Evolutionary conservation across 768 basidiomycete genomes (phyloP), one percentile per base, ranked within the genome.

Genomic region (Lactifluus echinatus): DNA sequence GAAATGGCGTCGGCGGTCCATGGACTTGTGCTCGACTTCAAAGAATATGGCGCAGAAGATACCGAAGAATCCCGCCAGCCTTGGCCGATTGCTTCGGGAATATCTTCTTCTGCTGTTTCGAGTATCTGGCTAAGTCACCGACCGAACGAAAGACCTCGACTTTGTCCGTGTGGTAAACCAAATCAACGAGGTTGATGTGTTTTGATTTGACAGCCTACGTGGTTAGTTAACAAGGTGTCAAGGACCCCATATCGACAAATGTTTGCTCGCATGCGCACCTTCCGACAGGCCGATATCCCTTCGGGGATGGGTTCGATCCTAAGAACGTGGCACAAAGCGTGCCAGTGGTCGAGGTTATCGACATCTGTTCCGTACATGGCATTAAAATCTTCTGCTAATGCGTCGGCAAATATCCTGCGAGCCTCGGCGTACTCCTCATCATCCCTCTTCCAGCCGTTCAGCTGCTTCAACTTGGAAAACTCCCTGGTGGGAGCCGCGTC

Each of bases 341-440:
- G 40, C 63, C 63, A 64, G 4, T 59, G 42, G 8, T 46, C 17
- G 21, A 66, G 46, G 51, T 55, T 47, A 19, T 64, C 19, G n/a
- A 39, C 45, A 29, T 61, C 51, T 10, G 61, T 63, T 8, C 66
- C 66, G 23, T 54, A 67, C 31, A 33, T 53, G 33, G 21, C n/a
- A 31, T 63, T 59, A 46, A 67, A 66, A 12, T 66, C 57, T 40
- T 6, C 26, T 6, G 50, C 49, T 34, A 64, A 26, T 28, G 61
- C 63, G 11, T 17, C 37, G 23, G 44, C 49, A 54, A 56, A 33
- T 11, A 12, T n/a, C 1, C 36, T 26, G 34, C 50, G 50, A 1
- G 50, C 61, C 19, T 43, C 15, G 8, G 0, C 14, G 34, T 46
- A 39, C 19, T 24, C 50, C 10, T n/a, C 19, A 15, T 37, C 24